Base-by-base conservation (phyloP, 2,329 filamentous ascomycete species). In the Alternaria conjuncta region DNA sequence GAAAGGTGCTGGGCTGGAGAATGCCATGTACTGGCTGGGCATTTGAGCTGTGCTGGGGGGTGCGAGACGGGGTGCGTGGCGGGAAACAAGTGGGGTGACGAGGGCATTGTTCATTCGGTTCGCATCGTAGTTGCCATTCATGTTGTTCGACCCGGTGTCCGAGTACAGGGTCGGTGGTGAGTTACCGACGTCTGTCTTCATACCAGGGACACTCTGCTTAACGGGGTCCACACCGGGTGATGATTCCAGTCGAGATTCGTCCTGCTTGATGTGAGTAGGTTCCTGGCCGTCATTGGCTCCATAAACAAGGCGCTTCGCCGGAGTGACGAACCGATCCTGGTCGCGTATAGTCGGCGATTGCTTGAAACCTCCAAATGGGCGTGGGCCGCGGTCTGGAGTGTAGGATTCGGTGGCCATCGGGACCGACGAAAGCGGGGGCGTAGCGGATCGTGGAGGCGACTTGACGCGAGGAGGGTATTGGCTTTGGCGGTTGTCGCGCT, bases 11-110 rank as follows among this genome's bases (percentile, higher is more conserved):
- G 93, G 93, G 30, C 91, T 94, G 71, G 90, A 93, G 49, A 93
- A 94, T 32, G 92, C 92, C 87, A 95, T 93, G 78, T 93, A 92
- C 74, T 94, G 91, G 75, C 91, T 94, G 10, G 93, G 93, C 59
- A 92, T 86, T 75, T 94, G 91, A 6, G 91, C 89, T 6, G 92
- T 95, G 73, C 91, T 94, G 0, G 92, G 92, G 28, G 93, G 93
- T 1, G 90, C 92, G 44, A 95, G 85, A 70, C 87, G 88, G 28
- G 92, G 92, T 65, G 92, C 88, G 64, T 93, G 89, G 55, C 90
- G 87, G 47, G 89, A 89, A 8, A 92, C 91, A 9, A 92, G 90
- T 1, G 91, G 91, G 2, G 91, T 94, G 50, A 92, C 74, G 5
- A 82, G 70, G 8, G 76, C 75, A 57, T 78, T 71, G 64, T 76